Conservation (phyloP, 164 flowering plant genomes). For the Nymphaea thermarum region DNA sequence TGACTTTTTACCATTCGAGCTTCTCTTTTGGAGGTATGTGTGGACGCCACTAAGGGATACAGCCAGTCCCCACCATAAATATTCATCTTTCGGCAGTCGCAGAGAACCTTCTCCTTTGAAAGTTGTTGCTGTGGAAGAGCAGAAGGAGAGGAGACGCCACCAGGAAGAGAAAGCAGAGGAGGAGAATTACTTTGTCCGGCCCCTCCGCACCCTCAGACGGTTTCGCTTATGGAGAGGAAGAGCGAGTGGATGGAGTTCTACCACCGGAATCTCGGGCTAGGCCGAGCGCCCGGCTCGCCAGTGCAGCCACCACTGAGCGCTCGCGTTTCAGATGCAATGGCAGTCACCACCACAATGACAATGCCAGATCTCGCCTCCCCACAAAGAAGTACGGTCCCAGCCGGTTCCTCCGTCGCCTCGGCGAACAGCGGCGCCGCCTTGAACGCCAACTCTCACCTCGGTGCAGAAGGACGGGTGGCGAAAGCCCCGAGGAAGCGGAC, state of each 20-base stretch:
- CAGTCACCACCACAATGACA: slow-evolving; percentile 11
- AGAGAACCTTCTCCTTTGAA: too few species aligned
- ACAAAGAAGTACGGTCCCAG: slow-evolving; percentile 4
- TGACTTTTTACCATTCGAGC: too few species aligned
- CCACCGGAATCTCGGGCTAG: slow-evolving; percentile 4
- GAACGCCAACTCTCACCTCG: slow-evolving; percentile 8
- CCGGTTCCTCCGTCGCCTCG: slow-evolving; percentile 3
- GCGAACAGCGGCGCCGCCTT: neutral
- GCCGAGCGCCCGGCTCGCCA: neutral
- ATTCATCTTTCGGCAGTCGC: too few species aligned
- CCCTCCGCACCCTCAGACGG: neutral
- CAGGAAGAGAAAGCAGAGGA: too few species aligned
- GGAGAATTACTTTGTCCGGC: too few species aligned
- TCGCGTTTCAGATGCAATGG: slow-evolving; percentile 15
- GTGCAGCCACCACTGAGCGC: neutral
- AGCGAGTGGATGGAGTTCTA: slow-evolving; percentile 13
- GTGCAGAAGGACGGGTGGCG: slow-evolving; percentile 38
- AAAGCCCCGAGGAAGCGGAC: slow-evolving; percentile 42
- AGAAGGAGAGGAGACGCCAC: too few species aligned
- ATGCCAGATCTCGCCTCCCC: neutral
- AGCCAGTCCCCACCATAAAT: too few species aligned
- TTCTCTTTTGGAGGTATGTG: too few species aligned
- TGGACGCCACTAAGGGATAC: too few species aligned
- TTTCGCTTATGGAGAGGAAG: neutral
- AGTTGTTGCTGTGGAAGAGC: too few species aligned